Conservation (phyloP, 2,329 filamentous ascomycete genomes). For the Hypoxylon sp. region DNA sequence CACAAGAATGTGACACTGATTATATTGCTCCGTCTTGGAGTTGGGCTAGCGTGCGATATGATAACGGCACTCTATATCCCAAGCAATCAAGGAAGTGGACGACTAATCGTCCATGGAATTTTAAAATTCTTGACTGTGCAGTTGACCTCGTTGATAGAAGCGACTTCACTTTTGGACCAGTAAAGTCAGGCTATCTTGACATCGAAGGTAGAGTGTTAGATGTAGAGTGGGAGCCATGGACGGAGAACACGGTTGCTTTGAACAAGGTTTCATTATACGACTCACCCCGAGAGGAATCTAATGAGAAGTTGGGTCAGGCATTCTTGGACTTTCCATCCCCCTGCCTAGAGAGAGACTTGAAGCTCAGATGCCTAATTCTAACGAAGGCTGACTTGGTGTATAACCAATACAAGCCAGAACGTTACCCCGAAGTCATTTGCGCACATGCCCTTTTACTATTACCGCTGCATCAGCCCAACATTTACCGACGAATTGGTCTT, state of each 20-base stretch:
- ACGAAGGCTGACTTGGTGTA: conserved; percentile 22
- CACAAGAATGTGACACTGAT: not conserved
- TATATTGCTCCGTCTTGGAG: conserved; percentile 23
- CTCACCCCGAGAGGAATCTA: conserved; percentile 6
- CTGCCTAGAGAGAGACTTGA: conserved; percentile 14
- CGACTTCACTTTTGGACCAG: conserved; percentile 20
- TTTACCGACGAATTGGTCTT: conserved; percentile 18
- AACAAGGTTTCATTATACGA: conserved; percentile 21
- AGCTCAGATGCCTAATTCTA: conserved; percentile 18
- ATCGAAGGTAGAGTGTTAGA: conserved; percentile 20
- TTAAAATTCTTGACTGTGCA: conserved; percentile 17
- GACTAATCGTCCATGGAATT: conserved; percentile 25
- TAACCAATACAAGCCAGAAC: conserved; percentile 15
- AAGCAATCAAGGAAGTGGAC: conserved; percentile 23
- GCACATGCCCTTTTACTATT: conserved; percentile 13
- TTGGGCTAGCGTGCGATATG: conserved; percentile 22
- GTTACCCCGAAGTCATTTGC: conserved; percentile 13
- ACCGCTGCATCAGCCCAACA: conserved; percentile 2
- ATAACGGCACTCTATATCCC: conserved; percentile 23
- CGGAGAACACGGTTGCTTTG: conserved; percentile 19
- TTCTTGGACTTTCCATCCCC: conserved; percentile 19
- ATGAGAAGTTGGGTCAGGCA: conserved; percentile 8
- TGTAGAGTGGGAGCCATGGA: conserved; percentile 23
- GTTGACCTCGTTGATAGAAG: conserved; percentile 12
- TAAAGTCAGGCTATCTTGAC: conserved; percentile 19